Conservation (phyloP, 2,329 filamentous ascomycete species). For the Ceratocystis destructans region DNA sequence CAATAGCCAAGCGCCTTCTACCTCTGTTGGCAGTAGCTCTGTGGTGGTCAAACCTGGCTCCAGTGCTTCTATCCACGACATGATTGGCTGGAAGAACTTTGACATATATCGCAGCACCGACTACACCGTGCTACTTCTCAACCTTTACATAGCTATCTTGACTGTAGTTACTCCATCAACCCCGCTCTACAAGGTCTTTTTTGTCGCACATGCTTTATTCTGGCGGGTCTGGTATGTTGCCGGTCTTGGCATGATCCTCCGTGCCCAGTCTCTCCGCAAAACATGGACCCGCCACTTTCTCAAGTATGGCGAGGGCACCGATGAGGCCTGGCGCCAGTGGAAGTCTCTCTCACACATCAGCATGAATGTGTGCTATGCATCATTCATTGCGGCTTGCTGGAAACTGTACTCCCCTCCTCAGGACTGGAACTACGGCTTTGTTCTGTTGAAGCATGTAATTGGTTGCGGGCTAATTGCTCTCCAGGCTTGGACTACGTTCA, state of each 20-base stretch:
- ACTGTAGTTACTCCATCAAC: constrained; percentile 67
- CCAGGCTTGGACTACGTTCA: constrained; percentile 83
- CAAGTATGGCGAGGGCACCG: constrained; percentile 81
- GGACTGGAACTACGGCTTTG: constrained; percentile 78
- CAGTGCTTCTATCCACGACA: constrained; percentile 59
- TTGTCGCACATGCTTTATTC: constrained; percentile 62
- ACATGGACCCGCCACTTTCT: constrained; percentile 95
- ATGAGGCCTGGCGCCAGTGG: constrained; percentile 96
- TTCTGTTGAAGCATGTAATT: constrained; percentile 73
- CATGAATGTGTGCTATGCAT: constrained; percentile 77
- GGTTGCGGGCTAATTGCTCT: constrained; percentile 68
- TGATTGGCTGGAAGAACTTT: constrained; percentile 70
- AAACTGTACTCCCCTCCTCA: constrained; percentile 86
- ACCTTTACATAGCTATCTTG: constrained; percentile 60
- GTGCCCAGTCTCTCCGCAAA: constrained; percentile 77
- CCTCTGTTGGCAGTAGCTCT: constrained; percentile 22
- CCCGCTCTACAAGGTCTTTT: constrained; percentile 58
- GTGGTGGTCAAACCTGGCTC: constrained; percentile 29
- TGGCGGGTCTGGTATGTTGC: constrained; percentile 90
- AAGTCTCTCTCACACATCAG: constrained; percentile 90
- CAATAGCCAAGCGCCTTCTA: constrained; percentile 21
- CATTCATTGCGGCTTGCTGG: constrained; percentile 83
- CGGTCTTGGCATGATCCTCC: constrained; percentile 73
- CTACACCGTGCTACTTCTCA: constrained; percentile 61
- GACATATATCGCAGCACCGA: constrained; percentile 84